A percentile compares a stretch with the other conserved stretches of the same genome.
phyloP scores from a whole-genome alignment of 176 grass and related monocot genomes.

The Alopecurus myosuroides region DNA sequence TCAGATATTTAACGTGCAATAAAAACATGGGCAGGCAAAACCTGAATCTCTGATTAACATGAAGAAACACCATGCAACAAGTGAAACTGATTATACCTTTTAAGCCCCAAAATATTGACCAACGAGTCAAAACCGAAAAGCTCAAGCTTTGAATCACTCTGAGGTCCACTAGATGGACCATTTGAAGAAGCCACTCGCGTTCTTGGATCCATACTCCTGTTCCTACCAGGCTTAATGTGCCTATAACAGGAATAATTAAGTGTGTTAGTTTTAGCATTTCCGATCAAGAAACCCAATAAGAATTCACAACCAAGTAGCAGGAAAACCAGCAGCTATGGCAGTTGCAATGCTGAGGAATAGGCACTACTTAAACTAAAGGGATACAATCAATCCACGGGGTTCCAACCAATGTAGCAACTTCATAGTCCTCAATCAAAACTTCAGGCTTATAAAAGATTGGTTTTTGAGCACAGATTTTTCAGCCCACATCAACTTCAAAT shows the following conservation, averaged over 20 bases:
- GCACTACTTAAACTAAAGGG: not conserved
- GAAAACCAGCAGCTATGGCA: not conserved
- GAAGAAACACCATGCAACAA: not conserved
- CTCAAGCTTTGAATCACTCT: conserved; percentile 82
- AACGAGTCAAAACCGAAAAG: conserved; percentile 96
- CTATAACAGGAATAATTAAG: conserved; percentile 15
- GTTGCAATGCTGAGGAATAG: not conserved
- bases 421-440: not conserved
- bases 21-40: not conserved
- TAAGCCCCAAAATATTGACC: conserved; percentile 91
- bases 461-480: not conserved
- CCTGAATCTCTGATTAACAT: not conserved
- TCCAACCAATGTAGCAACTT: not conserved
- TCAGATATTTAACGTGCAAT: not conserved
- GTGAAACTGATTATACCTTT: conserved; percentile 43
- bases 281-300: not conserved
- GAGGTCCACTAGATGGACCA: conserved; percentile 38
- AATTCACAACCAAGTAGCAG: not conserved
- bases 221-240: conserved; percentile 39
- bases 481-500: not conserved
- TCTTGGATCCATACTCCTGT: conserved; percentile 33
- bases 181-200: conserved; percentile 43
- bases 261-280: not conserved
- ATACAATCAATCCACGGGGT: not conserved
- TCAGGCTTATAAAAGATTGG: not conserved